These are phyloP conservation scores for Vigna reflexopilosa DNA, from an alignment of 306 rosid genomes.

Conservation along the genomic window DNA sequence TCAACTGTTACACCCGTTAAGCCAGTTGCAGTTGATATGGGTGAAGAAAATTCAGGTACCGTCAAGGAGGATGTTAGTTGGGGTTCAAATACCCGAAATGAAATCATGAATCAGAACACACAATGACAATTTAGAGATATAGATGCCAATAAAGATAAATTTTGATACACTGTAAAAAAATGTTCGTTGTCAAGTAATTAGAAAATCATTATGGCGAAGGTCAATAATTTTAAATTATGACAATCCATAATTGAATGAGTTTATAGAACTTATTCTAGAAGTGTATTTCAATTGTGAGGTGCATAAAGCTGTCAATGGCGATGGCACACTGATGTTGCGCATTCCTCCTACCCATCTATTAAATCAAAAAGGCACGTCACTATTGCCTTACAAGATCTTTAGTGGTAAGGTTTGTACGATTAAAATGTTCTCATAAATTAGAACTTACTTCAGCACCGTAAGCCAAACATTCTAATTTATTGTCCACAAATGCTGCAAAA, in stretches of 20 bases:
- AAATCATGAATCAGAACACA: neutral
- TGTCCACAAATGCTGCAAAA: no score
- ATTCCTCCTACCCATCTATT: no score
- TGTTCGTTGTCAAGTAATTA: neutral
- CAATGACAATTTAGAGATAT: neutral
- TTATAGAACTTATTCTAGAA: neutral
- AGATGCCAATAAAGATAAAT: slow-evolving; percentile 17
- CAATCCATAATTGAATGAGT: neutral
- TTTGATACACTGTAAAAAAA: neutral
- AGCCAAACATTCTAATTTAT: no score
- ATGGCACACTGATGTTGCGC: no score
- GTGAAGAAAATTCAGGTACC: slow-evolving; percentile 42
- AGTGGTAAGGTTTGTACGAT: no score
- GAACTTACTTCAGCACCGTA: no score
- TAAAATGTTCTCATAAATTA: no score
- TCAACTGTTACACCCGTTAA: slow-evolving; percentile 39
- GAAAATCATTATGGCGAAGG: neutral
- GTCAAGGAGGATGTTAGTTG: slow-evolving; percentile 37
- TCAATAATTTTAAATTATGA: neutral
- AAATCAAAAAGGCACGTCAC: no score
- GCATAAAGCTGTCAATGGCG: no score
- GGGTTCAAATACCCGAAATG: slow-evolving; percentile 33
- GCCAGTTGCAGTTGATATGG: slow-evolving; percentile 35
- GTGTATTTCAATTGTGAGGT: neutral
- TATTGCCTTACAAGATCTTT: no score